Evolutionary conservation across 1,284 basidiomycete genomes (phyloP).

Genomic region (Tilletia setariae): DNA sequence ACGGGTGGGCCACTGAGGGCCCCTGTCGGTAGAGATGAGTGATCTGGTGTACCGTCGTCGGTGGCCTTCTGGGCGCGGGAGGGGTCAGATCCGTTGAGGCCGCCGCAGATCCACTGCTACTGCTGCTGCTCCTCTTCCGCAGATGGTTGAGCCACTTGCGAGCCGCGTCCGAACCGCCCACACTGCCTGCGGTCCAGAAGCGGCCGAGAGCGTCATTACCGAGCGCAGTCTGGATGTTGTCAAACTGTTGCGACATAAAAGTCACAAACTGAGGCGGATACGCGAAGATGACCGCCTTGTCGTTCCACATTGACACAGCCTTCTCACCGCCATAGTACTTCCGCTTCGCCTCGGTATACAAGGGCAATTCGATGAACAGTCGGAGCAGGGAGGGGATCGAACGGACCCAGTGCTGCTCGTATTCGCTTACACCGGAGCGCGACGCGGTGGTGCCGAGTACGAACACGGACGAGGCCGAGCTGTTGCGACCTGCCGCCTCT

Average conservation of each 20-base stretch:
- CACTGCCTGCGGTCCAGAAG: constrained; percentile 30
- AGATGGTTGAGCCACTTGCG: constrained; percentile 9
- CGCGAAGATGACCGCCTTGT: constrained; percentile 11
- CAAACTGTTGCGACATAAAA: constrained; percentile 25
- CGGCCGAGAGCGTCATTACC: constrained; percentile 32
- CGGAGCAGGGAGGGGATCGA: constrained; percentile 27
- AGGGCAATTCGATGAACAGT: constrained; percentile 18
- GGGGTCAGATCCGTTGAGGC: too few species aligned
- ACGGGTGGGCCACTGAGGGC: constrained; percentile 19
- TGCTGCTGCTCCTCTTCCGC: too few species aligned
- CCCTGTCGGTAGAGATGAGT: constrained; percentile 21
- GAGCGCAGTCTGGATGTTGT: constrained; percentile 25
- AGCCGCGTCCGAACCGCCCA: not conserved
- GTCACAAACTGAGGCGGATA: constrained; percentile 39
- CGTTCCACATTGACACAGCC: constrained; percentile 18
- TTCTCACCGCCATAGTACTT: constrained; percentile 11
- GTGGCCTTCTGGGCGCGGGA: not conserved
- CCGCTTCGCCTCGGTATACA: not conserved
- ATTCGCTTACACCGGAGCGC: constrained; percentile 27
- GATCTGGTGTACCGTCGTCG: constrained; percentile 17
- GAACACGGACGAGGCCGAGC: constrained; percentile 26
- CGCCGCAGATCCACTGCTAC: too few species aligned
- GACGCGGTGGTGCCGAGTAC: constrained; percentile 20
- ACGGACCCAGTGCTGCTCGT: constrained; percentile 43
- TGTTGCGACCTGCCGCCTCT: constrained; percentile 28